These are phyloP conservation scores for Colletotrichum lupini DNA, from an alignment of 2,329 filamentous ascomycete species.

Conservation along the genomic window DNA sequence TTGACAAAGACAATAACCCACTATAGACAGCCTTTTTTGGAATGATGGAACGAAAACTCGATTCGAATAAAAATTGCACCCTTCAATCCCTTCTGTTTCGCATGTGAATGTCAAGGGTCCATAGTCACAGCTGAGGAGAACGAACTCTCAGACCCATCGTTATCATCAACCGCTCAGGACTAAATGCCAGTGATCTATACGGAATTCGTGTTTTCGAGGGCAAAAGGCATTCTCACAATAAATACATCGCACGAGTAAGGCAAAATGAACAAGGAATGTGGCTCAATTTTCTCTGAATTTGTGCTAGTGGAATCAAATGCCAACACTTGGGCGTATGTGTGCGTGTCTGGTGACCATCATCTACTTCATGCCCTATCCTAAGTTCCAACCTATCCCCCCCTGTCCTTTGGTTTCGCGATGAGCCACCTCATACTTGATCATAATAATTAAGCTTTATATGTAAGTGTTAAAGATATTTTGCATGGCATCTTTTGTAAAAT, in stretches of 20 bases:
- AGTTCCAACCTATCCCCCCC: not conserved
- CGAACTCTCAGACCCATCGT: too few relatives aligned
- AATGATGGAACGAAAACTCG: slow-evolving; percentile 27
- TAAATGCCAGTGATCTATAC: too few relatives aligned
- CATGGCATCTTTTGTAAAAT: slow-evolving; percentile 1
- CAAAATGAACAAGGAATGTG: not conserved
- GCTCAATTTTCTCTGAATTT: slow-evolving; percentile 1
- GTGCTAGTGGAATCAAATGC: slow-evolving; percentile 8
- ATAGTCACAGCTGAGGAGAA: too few relatives aligned
- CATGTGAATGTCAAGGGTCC: too few relatives aligned
- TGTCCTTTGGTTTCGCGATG: not conserved
- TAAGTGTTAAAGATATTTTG: slow-evolving; percentile 7
- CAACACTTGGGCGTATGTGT: not conserved
- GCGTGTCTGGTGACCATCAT: not conserved
- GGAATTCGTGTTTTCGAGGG: not conserved
- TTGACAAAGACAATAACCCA: slow-evolving; percentile 5
- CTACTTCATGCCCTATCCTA: slow-evolving; percentile 7
- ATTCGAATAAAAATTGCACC: not conserved
- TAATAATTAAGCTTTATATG: slow-evolving; percentile 23
- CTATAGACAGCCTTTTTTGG: slow-evolving; percentile 23
- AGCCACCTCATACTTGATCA: not conserved
- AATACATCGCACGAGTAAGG: too few relatives aligned
- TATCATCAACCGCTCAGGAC: too few relatives aligned
- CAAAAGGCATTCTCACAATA: not conserved
- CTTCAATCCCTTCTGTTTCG: not conserved